These are phyloP conservation scores for Trypanosoma boissoni DNA, from an alignment of 208 protist genomes.

Conservation along the genomic window DNA sequence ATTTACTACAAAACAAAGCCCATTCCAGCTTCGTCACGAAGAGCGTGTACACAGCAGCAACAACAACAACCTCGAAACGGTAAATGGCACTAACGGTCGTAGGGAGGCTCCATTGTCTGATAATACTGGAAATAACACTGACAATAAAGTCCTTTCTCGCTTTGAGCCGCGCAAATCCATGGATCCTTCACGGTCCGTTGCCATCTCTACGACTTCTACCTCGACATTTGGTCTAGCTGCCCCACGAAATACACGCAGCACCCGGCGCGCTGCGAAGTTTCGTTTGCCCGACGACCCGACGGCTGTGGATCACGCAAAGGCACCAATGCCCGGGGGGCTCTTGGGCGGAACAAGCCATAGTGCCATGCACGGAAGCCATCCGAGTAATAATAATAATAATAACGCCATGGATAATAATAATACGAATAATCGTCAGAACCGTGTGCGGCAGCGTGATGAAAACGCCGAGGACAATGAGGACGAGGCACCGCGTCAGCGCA, in stretches of 20 bases:
- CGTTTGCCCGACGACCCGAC: slow-evolving; percentile 19
- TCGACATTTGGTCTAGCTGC: slow-evolving; percentile 22
- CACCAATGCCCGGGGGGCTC: too few species aligned
- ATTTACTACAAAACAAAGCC: slow-evolving; percentile 76
- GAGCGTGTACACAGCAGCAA: slow-evolving; percentile 29
- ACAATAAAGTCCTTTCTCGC: too few species aligned
- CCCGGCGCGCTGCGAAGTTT: slow-evolving; percentile 38
- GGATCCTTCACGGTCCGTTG: too few species aligned
- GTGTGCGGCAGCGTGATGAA: too few species aligned
- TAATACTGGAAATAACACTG: too few species aligned
- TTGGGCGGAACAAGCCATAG: too few species aligned
- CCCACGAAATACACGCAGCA: slow-evolving; percentile 20
- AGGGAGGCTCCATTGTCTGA: too few species aligned
- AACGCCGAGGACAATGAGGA: slow-evolving; percentile 16
- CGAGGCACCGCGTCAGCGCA: slow-evolving; percentile 34
- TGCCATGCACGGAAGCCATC: too few species aligned
- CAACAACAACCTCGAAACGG: slow-evolving; percentile 9
- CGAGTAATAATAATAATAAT: slow-evolving; percentile 22
- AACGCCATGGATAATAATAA: not conserved
- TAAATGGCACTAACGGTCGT: too few species aligned
- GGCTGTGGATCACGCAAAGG: too few species aligned
- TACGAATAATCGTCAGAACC: too few species aligned
- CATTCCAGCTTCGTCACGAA: slow-evolving; percentile 72
- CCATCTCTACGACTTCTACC: slow-evolving; percentile 9
- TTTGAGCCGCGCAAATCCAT: too few species aligned